Evolutionary conservation across 129 eudicot genomes (phyloP).

Genomic region (Centaurea solstitialis): DNA sequence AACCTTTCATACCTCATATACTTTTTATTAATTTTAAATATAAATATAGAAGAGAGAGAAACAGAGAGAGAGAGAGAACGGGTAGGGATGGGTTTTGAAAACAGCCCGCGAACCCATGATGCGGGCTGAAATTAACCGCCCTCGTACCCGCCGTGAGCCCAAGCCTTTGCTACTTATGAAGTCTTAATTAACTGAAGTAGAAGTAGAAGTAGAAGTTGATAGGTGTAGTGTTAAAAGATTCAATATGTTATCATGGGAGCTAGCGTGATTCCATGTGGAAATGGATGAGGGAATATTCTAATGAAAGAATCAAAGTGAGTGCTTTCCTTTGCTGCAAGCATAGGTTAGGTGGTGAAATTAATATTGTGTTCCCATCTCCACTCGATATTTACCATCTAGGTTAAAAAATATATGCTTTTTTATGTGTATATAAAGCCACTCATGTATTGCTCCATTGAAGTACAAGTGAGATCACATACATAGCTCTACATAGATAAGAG

Average conservation of each 20-base stretch:
- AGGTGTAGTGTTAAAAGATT: not conserved
- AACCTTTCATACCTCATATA: too few relatives aligned
- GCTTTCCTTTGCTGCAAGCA: slow-evolving; percentile 36
- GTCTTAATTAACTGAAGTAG: not conserved
- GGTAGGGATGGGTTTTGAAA: too few relatives aligned
- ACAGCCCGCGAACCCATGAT: too few relatives aligned
- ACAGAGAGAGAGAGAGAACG: too few relatives aligned
- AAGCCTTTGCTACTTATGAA: too few relatives aligned
- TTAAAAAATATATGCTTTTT: slow-evolving; percentile 14
- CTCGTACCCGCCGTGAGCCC: too few relatives aligned
- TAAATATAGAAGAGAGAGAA: too few relatives aligned
- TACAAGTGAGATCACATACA: not conserved
- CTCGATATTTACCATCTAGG: slow-evolving; percentile 15
- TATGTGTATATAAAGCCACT: slow-evolving; percentile 35
- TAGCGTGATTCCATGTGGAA: not conserved
- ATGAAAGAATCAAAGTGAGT: slow-evolving; percentile 40
- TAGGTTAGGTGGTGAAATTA: slow-evolving; percentile 22
- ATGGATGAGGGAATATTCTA: slow-evolving; percentile 51
- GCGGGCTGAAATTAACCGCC: too few relatives aligned
- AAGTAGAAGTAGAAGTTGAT: not conserved
- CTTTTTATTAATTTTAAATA: too few relatives aligned
- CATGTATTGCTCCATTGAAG: slow-evolving; percentile 13
- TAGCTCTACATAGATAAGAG: not conserved
- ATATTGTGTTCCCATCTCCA: slow-evolving; percentile 26
- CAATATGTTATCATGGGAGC: not conserved